Evolutionary conservation across 768 basidiomycete genomes (phyloP), one percentile per base, ranked within the genome.

Genomic region (Asterophora lycoperdoides): DNA sequence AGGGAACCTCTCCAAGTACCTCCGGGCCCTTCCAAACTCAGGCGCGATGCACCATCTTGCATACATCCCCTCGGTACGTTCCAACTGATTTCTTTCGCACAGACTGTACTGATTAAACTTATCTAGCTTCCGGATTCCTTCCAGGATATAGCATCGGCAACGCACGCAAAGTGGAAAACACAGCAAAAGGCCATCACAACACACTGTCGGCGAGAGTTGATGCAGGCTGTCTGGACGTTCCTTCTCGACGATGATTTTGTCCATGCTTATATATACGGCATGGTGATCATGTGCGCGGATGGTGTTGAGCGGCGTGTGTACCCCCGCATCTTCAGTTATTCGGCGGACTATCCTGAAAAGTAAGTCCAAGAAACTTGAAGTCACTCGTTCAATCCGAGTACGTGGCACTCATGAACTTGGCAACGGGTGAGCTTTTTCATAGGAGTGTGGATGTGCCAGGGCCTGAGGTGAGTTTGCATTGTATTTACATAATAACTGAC

Each of bases 1-100:
- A 48, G 68, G 68, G 0, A 64, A 63, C 42, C 51, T 61, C 13
- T 70, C 69, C 0, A 74, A 73, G 48, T 70, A 70, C 46, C 41
- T 48, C 0, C 54, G 59, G 0, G 40, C 45, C 1, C 57, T 59
- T 9, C 68, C 67, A 1, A 46, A 42, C 17, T 8, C 53, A 36
- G 8, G 51, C 46, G 19, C 49, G 56, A n/a, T 55, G 30, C 36
- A 66, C 37, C 67, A 67, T 41, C 3, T 72, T 4, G 68, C 62
- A 2, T 70, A 52, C 32, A 41, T 52, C 34, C 32, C 39, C 18
- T 68, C 50, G 56, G 72, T 46, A 62, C 60, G 62, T 43, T 40
- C n/a, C 29, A n/a, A n/a, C n/a, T n/a, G 26, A 7, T 4, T 23
- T 14, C 3, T 28, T 28, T 37, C 17, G 32, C n/a, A 29, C 29